Base-by-base conservation (phyloP, 139 green algal genomes). In the Micractinium sp. region DNA sequence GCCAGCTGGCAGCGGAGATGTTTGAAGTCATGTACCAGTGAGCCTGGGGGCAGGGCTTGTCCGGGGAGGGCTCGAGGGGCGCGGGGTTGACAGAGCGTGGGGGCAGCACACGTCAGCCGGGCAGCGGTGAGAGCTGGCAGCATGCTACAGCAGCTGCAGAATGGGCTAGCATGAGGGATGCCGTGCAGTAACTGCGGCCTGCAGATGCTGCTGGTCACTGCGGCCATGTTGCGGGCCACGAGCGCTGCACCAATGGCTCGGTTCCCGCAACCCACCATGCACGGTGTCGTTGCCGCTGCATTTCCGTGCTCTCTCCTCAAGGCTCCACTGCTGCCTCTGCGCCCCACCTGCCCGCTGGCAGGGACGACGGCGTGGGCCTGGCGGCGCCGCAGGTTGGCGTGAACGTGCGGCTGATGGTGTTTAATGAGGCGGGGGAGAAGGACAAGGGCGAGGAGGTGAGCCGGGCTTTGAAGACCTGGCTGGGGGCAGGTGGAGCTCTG, bases 341-440 rank as follows among this genome's bases (percentile, higher is more conserved):
- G 20, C 36, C 18, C 19, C 66, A 16, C 47, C 22, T 79, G 19
- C 29, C 14, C 20, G 4, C n/a, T 47, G 93, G 77, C 94, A 99
- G 96, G 87, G 97, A 98, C 67, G 97, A 99, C 79, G 98, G 98
- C n/a, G 97, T 99, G 22, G 98, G 98, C 0, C 92, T 99, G 73
- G 97, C 98, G 12, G 98, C 98, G 4, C 98, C 98, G 0, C 95
- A 98, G 89, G 97, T 99, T 15, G 98, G 98, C 19, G 96, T 99
- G 36, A 99, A 99, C 91, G 90, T 99, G 29, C 95, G 95, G 61
- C 91, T 99, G 33, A 99, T 99, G 98, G 97, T 99, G 69, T 99
- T 98, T 92, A 99, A 99, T 90, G 95, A 96, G 27, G 78, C 81
- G 66, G 96, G 96, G 7, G 82, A 85, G 27, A 87, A 87, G 83